Base-by-base conservation (phyloP, 2,329 filamentous ascomycete genomes). In the Ophiocordyceps camponoti-leonardi region DNA sequence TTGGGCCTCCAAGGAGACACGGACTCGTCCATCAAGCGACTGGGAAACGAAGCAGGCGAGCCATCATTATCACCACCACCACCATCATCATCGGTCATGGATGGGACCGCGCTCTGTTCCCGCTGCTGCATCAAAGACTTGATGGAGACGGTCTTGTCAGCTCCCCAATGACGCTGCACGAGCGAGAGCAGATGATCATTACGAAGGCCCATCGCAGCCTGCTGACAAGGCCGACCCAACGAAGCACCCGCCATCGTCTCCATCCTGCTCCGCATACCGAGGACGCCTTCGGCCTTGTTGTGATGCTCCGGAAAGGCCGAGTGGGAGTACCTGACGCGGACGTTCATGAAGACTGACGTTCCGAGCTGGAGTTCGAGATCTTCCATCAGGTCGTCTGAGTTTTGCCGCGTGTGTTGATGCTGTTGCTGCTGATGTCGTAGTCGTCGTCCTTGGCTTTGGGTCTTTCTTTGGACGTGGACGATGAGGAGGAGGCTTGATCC, bases 281-380 rank as follows among this genome's bases (percentile, higher is more conserved):
- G 60, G 20, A 68, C 56, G 1, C 66, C 66, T 16, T 54, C 49
- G 18, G 47, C 45, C 14, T 28, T 41, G 8, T 51, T 48, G 14
- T 56, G 54, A 13, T 56, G 56, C 18, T 60, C 54, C 0, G 68
- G 65, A 53, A 79, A 78, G 0, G 66, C 71, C 0, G 76, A 74
- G 52, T 80, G 74, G 2, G 63, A 63, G 52, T 79, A 81, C 7
- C 61, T 68, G 8, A 80, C 51, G 19, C 62, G 62, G 16, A 79
- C 61, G 3, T 65, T 65, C 44, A 79, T 58, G 50, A 75, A 79
- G 31, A 68, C 64, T 16, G 62, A 61, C 45, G 66, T 62, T 28
- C 75, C 73, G 3, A 81, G 67, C 46, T 77, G 68, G 28, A 63
- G 60, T 52, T 80, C 73, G 12, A 81, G 62, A 47, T 79, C 73